Conservation (phyloP, 2,329 filamentous ascomycete species). For the Bipolaris oryzae region DNA sequence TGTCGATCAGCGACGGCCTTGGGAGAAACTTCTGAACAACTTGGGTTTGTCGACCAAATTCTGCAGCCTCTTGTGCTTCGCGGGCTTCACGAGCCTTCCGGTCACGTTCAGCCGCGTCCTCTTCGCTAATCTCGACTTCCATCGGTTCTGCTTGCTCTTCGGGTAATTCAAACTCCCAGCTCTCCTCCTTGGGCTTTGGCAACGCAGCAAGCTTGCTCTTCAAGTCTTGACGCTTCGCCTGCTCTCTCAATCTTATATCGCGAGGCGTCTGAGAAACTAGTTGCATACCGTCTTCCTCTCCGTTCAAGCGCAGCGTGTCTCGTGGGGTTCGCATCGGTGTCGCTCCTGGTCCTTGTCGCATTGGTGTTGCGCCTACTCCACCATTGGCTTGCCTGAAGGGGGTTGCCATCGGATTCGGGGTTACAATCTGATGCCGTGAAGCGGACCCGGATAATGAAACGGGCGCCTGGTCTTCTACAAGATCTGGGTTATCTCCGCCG, state of each 20-base stretch:
- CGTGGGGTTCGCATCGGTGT: constrained; percentile 88
- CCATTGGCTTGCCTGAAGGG: constrained; percentile 70
- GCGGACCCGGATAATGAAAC: constrained; percentile 89
- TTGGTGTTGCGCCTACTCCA: constrained; percentile 70
- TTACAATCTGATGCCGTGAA: constrained; percentile 79
- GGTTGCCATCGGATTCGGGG: constrained; percentile 93
- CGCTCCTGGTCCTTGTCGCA: constrained; percentile 67
- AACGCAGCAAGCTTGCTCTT: constrained; percentile 77
- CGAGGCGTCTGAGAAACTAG: constrained; percentile 75
- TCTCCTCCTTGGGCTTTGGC: constrained; percentile 89
- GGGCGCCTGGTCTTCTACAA: constrained; percentile 79
- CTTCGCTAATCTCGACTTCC: constrained; percentile 62
- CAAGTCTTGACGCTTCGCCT: constrained; percentile 71
- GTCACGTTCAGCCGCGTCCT: constrained; percentile 77
- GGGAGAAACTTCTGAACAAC: constrained; percentile 88
- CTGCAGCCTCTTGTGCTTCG: constrained; percentile 69
- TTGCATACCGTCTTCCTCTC: constrained; percentile 66
- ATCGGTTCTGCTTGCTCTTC: constrained; percentile 73
- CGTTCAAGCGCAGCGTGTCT: constrained; percentile 85
- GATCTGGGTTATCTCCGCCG: constrained; percentile 89
- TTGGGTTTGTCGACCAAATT: constrained; percentile 83
- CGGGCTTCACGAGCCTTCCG: constrained; percentile 65
- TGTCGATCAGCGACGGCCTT: constrained; percentile 74
- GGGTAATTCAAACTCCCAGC: constrained; percentile 92
- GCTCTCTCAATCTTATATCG: constrained; percentile 74